These are phyloP conservation scores for Aquilaria yunnanensis DNA, from an alignment of 345 rosid genomes.

Conservation along the genomic window DNA sequence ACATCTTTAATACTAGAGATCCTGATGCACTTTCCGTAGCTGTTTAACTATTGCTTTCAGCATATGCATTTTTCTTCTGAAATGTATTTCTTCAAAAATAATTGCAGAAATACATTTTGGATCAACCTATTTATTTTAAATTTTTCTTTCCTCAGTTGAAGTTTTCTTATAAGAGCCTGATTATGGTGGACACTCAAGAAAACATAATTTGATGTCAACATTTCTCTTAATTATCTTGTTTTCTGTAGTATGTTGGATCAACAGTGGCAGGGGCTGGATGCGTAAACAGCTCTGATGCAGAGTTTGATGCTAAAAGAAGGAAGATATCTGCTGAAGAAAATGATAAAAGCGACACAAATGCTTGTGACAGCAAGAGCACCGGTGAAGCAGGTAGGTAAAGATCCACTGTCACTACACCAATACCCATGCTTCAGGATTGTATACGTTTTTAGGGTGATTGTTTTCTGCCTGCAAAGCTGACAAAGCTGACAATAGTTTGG, in stretches of 20 bases:
- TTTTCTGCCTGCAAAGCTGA: conserved; percentile 19
- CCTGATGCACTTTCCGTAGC: too few relatives aligned
- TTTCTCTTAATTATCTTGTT: neutral
- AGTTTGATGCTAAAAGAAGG: conserved; percentile 38
- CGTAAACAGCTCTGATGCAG: conserved; percentile 21
- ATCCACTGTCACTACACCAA: too few relatives aligned
- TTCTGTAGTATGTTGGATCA: conserved; percentile 32
- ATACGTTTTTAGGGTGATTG: conserved; percentile 19
- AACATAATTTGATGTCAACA: neutral
- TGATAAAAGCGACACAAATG: conserved; percentile 9
- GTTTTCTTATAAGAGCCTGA: too few relatives aligned
- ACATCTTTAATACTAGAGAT: too few relatives aligned
- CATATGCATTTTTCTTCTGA: too few relatives aligned
- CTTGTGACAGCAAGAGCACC: conserved; percentile 14
- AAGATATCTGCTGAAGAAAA: conserved; percentile 33
- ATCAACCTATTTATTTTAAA: too few relatives aligned
- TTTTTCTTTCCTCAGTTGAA: too few relatives aligned
- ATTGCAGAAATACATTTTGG: too few relatives aligned
- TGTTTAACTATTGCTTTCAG: too few relatives aligned
- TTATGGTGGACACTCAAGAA: too few relatives aligned
- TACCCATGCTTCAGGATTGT: conserved; percentile 18
- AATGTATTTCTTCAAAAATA: too few relatives aligned
- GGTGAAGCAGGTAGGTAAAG: conserved; percentile 28
- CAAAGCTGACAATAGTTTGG: conserved; percentile 20
- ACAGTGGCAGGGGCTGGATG: conserved; percentile 17